These are phyloP conservation scores for Wickerhamomyces chambardii DNA, from an alignment of 805 yeast species.

Conservation along the genomic window DNA sequence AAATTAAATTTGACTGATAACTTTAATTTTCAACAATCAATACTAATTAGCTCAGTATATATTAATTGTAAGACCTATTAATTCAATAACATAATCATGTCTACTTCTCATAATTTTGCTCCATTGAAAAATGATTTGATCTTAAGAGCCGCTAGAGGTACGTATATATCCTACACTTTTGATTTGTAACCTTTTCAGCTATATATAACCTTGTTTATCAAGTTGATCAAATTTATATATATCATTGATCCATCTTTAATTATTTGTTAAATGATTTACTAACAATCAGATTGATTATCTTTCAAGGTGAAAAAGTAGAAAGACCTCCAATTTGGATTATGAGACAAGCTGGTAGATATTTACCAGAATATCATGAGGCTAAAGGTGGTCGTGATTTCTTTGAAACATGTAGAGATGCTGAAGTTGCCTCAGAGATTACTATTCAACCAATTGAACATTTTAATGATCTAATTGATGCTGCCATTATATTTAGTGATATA, in stretches of 20 bases:
- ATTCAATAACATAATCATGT: too few species aligned
- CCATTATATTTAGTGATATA: slow-evolving; percentile 93
- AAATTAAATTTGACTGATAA: too few species aligned
- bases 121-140: slow-evolving; percentile 83
- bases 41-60: too few species aligned
- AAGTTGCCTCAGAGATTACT: slow-evolving; percentile 87
- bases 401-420: slow-evolving; percentile 92
- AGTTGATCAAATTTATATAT: too few species aligned
- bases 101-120: slow-evolving; percentile 39
- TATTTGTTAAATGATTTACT: too few species aligned
- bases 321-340: slow-evolving; percentile 98
- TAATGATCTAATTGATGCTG: slow-evolving; percentile 89
- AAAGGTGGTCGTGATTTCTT: slow-evolving; percentile 85
- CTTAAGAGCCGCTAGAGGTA: slow-evolving; percentile 76
- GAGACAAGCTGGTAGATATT: slow-evolving; percentile 97
- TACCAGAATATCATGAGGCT: slow-evolving; percentile 85
- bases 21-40: too few species aligned
- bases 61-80: background rate
- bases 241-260: too few species aligned
- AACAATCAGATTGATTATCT: too few species aligned
- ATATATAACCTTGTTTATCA: too few species aligned
- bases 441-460: slow-evolving; percentile 92
- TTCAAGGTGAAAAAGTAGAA: slow-evolving; percentile 66
- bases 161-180: slow-evolving; percentile 17
- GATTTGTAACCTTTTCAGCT: too few species aligned